Percentiles rank a stretch among this genome's conserved stretches.
Evolutionary conservation across 352 stramenopile species (phyloP).

Genomic region (Blastocystis sp.): DNA sequence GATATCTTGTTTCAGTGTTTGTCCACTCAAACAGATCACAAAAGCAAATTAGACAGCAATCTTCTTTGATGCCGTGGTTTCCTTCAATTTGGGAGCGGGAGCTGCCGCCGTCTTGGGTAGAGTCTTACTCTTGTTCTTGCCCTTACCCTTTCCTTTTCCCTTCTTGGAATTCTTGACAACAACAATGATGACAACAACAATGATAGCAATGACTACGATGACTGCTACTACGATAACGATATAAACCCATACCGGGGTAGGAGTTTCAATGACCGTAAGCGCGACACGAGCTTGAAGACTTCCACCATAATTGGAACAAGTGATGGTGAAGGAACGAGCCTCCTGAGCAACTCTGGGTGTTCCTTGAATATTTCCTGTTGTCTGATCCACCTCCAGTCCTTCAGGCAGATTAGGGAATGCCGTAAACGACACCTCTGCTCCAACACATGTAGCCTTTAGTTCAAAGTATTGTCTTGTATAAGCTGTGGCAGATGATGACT

Average conservation of each 20-base stretch:
- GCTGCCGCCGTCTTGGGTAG: not conserved
- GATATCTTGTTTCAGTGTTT: conserved; percentile 21
- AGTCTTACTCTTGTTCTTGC: not conserved
- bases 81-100: not conserved
- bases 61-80: not conserved
- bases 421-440: not conserved
- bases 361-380: not conserved
- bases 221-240: not conserved
- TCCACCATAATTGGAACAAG: not conserved
- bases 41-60: not conserved
- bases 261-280: not conserved
- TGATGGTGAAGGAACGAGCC: not conserved
- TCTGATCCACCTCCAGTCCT: not conserved
- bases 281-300: not conserved
- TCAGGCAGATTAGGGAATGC: not conserved
- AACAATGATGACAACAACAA: not conserved
- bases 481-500: not conserved
- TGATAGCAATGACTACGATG: not conserved
- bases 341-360: not conserved
- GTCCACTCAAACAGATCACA: not conserved
- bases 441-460: not conserved
- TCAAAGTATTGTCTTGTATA: not conserved
- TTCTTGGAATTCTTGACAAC: not conserved
- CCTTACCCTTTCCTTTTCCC: not conserved
- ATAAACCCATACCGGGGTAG: not conserved